These are phyloP conservation scores for Cercophora sp. DNA, from an alignment of 495 filamentous ascomycete species.

Conservation along the genomic window DNA sequence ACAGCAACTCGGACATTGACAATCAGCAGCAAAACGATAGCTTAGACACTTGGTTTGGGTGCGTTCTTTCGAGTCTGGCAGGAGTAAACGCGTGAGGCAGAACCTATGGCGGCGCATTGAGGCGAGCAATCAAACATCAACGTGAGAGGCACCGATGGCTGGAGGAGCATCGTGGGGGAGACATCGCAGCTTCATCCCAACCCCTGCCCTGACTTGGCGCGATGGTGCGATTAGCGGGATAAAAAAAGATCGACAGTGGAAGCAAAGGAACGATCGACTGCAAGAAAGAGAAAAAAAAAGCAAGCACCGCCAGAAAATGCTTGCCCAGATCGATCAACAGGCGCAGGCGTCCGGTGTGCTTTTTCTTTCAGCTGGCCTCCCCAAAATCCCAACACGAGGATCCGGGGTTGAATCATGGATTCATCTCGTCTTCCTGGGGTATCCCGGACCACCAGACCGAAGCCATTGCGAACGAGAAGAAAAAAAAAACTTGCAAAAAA, in stretches of 20 bases:
- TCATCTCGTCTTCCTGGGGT: not conserved
- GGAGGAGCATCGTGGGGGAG: too few relatives aligned
- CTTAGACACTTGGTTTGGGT: too few relatives aligned
- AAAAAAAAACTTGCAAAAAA: not conserved
- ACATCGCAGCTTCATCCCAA: too few relatives aligned
- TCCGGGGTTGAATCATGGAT: too few relatives aligned
- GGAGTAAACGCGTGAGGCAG: too few relatives aligned
- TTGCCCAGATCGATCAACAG: slow-evolving; percentile 3
- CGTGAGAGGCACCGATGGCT: too few relatives aligned
- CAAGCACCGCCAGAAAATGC: not conserved
- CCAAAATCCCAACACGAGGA: not conserved
- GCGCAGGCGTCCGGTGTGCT: not conserved
- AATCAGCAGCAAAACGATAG: too few relatives aligned
- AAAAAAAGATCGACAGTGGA: not conserved
- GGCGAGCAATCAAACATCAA: too few relatives aligned
- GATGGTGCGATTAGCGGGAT: not conserved
- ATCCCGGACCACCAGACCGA: not conserved
- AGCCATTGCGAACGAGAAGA: not conserved
- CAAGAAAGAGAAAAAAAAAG: slow-evolving; percentile 5
- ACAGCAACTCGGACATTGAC: too few relatives aligned
- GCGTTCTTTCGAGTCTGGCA: too few relatives aligned
- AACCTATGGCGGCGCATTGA: too few relatives aligned
- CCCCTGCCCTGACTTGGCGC: not conserved
- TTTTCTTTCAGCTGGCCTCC: not conserved
- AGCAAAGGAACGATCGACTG: not conserved